Evolutionary conservation across 2,329 filamentous ascomycete species (phyloP).

Genomic region (Phyllosticta citrichinensis): DNA sequence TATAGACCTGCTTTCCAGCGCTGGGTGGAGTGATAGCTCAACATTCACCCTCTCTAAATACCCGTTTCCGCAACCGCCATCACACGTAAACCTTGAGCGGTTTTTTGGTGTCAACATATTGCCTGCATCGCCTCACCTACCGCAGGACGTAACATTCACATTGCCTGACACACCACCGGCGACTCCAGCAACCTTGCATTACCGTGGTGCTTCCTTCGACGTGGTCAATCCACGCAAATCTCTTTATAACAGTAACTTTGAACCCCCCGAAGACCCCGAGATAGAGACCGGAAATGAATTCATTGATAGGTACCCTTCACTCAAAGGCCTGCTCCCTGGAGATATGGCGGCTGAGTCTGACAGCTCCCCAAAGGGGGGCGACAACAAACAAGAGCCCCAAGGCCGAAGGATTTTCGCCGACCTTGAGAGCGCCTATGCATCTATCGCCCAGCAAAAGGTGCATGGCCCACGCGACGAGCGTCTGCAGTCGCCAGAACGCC

Average conservation of each 20-base stretch:
- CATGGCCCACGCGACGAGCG: background rate
- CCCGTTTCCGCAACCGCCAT: slow-evolving; percentile 18
- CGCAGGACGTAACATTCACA: background rate
- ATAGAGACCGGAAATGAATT: slow-evolving; percentile 23
- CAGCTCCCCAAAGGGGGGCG: background rate
- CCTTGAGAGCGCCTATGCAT: slow-evolving; percentile 1
- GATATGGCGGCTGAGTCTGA: slow-evolving; percentile 15
- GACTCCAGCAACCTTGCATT: slow-evolving; percentile 29
- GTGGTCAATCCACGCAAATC: slow-evolving; percentile 30
- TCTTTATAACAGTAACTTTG: slow-evolving; percentile 25
- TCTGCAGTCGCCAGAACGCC: background rate
- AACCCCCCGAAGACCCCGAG: slow-evolving; percentile 25
- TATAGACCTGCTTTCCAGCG: slow-evolving; percentile 16
- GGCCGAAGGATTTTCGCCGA: slow-evolving; percentile 5
- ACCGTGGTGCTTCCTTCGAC: slow-evolving; percentile 30
- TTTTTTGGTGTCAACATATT: background rate
- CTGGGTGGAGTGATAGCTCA: slow-evolving; percentile 16
- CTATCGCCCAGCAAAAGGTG: slow-evolving; percentile 1
- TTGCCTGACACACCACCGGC: slow-evolving; percentile 25
- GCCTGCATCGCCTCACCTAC: background rate
- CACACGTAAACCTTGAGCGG: background rate
- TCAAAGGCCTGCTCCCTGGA: slow-evolving; percentile 15
- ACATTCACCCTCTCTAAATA: slow-evolving; percentile 27
- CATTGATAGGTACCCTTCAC: slow-evolving; percentile 18
- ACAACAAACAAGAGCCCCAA: background rate